phyloP scores from a whole-genome alignment of 495 filamentous ascomycete genomes.

The Aspergillus wentii region DNA sequence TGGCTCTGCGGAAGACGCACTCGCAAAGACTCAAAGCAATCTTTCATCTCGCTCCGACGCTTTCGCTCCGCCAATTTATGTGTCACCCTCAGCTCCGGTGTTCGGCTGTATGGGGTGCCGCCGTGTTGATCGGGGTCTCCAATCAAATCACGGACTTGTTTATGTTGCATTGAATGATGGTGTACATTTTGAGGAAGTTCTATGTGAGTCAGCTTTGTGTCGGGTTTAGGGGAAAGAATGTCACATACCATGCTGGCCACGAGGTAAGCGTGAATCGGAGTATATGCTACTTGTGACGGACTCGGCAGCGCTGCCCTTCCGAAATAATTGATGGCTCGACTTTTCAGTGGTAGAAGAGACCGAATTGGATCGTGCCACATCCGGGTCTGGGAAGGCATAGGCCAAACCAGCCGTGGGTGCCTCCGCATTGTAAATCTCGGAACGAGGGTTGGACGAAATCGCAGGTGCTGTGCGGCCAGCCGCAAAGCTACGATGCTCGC shows the following conservation, averaged over 20 bases:
- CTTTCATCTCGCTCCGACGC: conserved; percentile 96
- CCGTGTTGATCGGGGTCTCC: conserved; percentile 52
- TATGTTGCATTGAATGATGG: conserved; percentile 73
- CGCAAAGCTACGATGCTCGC: conserved; percentile 50
- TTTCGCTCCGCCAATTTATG: conserved; percentile 97
- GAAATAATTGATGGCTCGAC: conserved; percentile 44
- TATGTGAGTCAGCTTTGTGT: conserved; percentile 17
- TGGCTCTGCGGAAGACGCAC: conserved; percentile 78
- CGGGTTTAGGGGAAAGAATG: no score
- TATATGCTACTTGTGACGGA: conserved; percentile 70
- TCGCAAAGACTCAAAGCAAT: conserved; percentile 84
- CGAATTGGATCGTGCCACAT: conserved; percentile 50
- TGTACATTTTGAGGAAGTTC: conserved; percentile 53
- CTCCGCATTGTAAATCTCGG: conserved; percentile 72
- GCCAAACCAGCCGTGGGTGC: conserved; percentile 78
- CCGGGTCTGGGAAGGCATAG: conserved; percentile 78
- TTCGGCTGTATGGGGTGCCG: conserved; percentile 82
- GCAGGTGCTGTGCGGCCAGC: conserved; percentile 63
- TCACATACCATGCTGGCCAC: conserved; percentile 57
- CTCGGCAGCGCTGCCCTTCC: conserved; percentile 68
- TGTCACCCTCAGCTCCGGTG: conserved; percentile 88
- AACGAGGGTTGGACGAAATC: conserved; percentile 72
- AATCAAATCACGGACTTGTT: conserved; percentile 62
- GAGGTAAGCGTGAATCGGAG: conserved; percentile 66
- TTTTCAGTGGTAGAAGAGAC: conserved; percentile 53